Conservation (phyloP, 2,329 filamentous ascomycete species). For the Pestalotiopsis sp. region DNA sequence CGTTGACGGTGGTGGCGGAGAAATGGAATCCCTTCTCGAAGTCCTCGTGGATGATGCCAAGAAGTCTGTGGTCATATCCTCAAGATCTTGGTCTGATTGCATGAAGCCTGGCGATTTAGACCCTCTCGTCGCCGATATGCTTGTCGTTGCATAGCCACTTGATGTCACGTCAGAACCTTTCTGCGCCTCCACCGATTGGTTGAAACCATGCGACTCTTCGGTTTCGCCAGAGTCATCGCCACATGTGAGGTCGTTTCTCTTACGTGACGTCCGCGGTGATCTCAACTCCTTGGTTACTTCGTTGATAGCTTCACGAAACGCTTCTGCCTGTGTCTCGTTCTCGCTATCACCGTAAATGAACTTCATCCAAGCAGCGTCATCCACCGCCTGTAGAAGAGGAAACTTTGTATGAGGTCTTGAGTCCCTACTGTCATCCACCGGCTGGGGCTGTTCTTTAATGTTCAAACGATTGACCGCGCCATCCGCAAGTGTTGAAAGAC, state of each 20-base stretch:
- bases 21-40: neutral
- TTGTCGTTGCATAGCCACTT: conserved; percentile 10
- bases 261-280: conserved; percentile 22
- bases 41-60: neutral
- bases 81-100: neutral
- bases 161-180: conserved; percentile 14
- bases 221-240: neutral
- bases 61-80: neutral
- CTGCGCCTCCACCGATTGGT: neutral
- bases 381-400: conserved; percentile 14
- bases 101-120: neutral
- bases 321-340: conserved; percentile 24
- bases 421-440: neutral
- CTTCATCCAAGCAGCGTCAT: conserved; percentile 32
- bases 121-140: neutral
- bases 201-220: neutral
- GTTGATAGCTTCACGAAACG: conserved; percentile 28
- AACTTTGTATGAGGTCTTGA: neutral
- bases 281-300: conserved; percentile 27
- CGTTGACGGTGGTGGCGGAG: neutral
- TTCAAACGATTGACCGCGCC: neutral
- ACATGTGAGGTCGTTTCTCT: conserved; percentile 4
- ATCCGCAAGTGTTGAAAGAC: neutral
- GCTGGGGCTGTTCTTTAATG: neutral
- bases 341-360: conserved; percentile 28